These are phyloP conservation scores for Grifola frondosa DNA, from an alignment of 1,284 basidiomycete genomes.

Conservation along the genomic window DNA sequence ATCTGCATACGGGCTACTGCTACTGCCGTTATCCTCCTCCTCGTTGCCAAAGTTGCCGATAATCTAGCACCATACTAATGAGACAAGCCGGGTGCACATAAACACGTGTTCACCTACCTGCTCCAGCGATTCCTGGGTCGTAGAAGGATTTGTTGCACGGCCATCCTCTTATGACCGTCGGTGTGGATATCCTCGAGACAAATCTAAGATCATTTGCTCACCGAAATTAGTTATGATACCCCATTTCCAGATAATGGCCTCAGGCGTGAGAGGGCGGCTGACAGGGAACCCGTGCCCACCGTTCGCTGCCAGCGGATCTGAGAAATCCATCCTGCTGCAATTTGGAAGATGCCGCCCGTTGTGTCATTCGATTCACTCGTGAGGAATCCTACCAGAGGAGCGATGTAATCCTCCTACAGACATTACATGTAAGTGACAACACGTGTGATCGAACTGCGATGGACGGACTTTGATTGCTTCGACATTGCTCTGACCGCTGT, in stretches of 20 bases:
- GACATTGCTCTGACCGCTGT: constrained; percentile 89
- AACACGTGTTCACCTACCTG: constrained; percentile 42
- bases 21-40: constrained; percentile 32
- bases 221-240: constrained; percentile 79
- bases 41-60: constrained; percentile 82
- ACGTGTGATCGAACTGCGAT: background rate
- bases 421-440: background rate
- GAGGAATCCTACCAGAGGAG: constrained; percentile 90
- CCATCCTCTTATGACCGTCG: constrained; percentile 57
- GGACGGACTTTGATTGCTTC: constrained; percentile 80
- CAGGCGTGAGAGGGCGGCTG: constrained; percentile 72
- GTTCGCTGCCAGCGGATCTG: constrained; percentile 93
- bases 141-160: constrained; percentile 75
- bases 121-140: constrained; percentile 71
- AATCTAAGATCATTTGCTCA: constrained; percentile 35
- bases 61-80: constrained; percentile 42
- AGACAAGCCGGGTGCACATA: background rate
- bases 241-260: constrained; percentile 82
- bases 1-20: constrained; percentile 63
- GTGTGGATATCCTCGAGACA: constrained; percentile 1
- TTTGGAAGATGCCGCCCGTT: constrained; percentile 83
- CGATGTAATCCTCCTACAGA: constrained; percentile 84
- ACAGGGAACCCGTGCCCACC: constrained; percentile 85
- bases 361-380: constrained; percentile 81
- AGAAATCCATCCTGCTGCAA: constrained; percentile 91